Percentiles rank a stretch among this genome's conserved stretches.
These are phyloP conservation scores for Chaetomiaceae sp. DNA, from an alignment of 2,329 filamentous ascomycete species.

Conservation along the genomic window DNA sequence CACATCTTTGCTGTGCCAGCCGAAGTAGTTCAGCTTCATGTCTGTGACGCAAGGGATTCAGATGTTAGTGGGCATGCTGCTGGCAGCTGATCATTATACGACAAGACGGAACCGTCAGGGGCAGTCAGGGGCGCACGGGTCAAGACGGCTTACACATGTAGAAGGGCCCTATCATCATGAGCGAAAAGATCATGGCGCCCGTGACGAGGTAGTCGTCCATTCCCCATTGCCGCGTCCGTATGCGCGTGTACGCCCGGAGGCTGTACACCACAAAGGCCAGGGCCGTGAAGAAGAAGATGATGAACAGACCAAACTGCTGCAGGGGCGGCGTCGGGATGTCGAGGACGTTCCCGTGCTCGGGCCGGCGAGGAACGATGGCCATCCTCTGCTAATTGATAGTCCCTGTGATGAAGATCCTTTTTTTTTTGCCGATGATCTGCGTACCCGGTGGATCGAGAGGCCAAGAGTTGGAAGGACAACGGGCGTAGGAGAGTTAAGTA, in stretches of 20 bases:
- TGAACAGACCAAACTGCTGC: constrained; percentile 18
- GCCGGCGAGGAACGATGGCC: constrained; percentile 13
- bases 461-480: too few relatives aligned
- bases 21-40: constrained; percentile 27
- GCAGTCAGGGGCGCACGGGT: not conserved
- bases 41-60: not conserved
- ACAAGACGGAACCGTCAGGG: too few relatives aligned
- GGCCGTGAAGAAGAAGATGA: constrained; percentile 27
- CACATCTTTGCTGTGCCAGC: constrained; percentile 20
- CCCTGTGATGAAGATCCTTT: too few relatives aligned
- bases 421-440: too few relatives aligned
- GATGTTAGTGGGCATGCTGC: too few relatives aligned
- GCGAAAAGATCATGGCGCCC: constrained; percentile 25
- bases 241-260: constrained; percentile 19
- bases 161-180: constrained; percentile 20
- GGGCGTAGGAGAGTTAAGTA: too few relatives aligned
- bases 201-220: constrained; percentile 27
- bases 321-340: constrained; percentile 18
- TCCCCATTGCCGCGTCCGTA: constrained; percentile 23
- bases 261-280: constrained; percentile 23
- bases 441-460: too few relatives aligned
- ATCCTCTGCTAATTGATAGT: not conserved
- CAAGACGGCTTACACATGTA: constrained; percentile 18
- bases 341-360: constrained; percentile 11
- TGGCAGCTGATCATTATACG: too few relatives aligned